phyloP scores from a whole-genome alignment of 805 yeast genomes.

The Barnettozyma wickerhamii region DNA sequence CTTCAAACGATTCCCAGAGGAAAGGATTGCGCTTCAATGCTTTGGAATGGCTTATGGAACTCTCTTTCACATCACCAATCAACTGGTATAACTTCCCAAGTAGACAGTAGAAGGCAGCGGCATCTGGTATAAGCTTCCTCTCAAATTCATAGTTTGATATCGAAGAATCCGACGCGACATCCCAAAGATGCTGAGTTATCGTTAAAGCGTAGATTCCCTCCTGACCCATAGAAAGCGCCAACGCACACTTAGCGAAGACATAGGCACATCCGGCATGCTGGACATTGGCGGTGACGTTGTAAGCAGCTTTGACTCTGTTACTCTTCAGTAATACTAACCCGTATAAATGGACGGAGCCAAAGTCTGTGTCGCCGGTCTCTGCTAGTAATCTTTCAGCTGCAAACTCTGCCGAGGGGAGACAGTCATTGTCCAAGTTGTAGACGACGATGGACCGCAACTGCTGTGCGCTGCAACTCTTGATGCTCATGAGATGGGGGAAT shows the following conservation, averaged over 20 bases:
- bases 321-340: slow-evolving; percentile 61
- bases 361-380: slow-evolving; percentile 36
- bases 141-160: slow-evolving; percentile 35
- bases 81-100: slow-evolving; percentile 64
- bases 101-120: slow-evolving; percentile 62
- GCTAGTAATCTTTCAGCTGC: slow-evolving; percentile 80
- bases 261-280: slow-evolving; percentile 72
- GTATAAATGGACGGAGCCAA: slow-evolving; percentile 64
- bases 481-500: slow-evolving; percentile 11
- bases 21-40: slow-evolving; percentile 74
- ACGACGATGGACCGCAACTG: slow-evolving; percentile 56
- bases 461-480: slow-evolving; percentile 26
- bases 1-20: slow-evolving; percentile 82
- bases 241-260: slow-evolving; percentile 65
- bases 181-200: slow-evolving; percentile 35
- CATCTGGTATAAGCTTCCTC: slow-evolving; percentile 48
- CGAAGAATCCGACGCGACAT: slow-evolving; percentile 11
- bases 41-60: slow-evolving; percentile 61
- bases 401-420: slow-evolving; percentile 74
- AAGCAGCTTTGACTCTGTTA: slow-evolving; percentile 59
- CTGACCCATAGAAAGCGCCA: slow-evolving; percentile 46
- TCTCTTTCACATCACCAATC: slow-evolving; percentile 57
- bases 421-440: slow-evolving; percentile 68
- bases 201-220: slow-evolving; percentile 59
- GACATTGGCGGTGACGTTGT: slow-evolving; percentile 41